Conservation (phyloP, 2,329 filamentous ascomycete genomes). For the Stagonosporopsis cucurbitacearum region DNA sequence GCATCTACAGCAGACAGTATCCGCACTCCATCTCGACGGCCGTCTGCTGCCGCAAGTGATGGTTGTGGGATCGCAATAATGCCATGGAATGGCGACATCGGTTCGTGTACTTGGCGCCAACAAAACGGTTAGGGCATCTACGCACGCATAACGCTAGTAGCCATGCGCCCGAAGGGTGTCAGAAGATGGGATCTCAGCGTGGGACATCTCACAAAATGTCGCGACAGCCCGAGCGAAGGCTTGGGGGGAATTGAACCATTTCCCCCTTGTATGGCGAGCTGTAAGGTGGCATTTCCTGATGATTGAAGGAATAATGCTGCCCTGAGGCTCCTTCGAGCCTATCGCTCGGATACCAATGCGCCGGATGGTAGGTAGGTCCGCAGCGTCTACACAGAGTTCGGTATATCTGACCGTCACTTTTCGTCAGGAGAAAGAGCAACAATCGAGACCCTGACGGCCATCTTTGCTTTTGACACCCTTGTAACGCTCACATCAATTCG, state of each 20-base stretch:
- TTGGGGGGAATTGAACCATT: constrained; percentile 1
- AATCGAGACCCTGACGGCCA: not conserved
- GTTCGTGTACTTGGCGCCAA: constrained; percentile 11
- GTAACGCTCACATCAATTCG: not conserved
- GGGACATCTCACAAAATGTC: not conserved
- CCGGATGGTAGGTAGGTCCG: not conserved
- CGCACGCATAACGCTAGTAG: constrained; percentile 10
- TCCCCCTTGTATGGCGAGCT: constrained; percentile 10
- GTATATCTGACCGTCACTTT: not conserved
- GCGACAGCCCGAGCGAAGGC: not conserved
- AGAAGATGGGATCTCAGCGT: not conserved
- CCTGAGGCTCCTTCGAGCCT: not conserved
- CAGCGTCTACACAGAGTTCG: not conserved
- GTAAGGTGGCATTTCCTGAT: not conserved
- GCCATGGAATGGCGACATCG: constrained; percentile 20
- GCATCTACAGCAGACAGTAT: not conserved
- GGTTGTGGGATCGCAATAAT: constrained; percentile 15
- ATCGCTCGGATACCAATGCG: not conserved
- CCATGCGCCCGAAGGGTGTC: not conserved
- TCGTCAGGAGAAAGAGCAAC: not conserved
- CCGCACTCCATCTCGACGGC: not conserved
- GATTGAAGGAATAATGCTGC: not conserved
- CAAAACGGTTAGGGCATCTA: constrained; percentile 6
- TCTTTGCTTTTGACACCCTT: constrained; percentile 12
- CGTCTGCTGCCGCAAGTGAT: constrained; percentile 9